Base-by-base conservation (phyloP, 192 early-diverging fungal genomes). In the Dissophora ornata region DNA sequence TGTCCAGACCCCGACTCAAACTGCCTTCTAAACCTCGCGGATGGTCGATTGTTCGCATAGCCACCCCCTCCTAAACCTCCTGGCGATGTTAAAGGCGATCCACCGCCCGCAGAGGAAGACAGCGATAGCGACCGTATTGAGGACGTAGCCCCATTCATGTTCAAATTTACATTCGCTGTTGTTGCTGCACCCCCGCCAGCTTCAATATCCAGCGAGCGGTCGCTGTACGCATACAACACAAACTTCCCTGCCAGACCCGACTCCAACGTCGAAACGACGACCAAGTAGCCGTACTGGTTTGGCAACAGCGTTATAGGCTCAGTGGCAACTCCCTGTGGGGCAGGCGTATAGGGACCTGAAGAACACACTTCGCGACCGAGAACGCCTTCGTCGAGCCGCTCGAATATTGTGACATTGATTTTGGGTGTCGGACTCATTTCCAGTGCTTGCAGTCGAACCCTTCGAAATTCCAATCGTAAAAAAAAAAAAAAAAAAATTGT, bases 391-490 rank as follows among this genome's bases (percentile, higher is more conserved):
- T 83, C 77, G 55, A 80, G 71, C 29, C 82, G 62, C 56, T 87
- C 88, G 69, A 90, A 92, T 18, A 94, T 69, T 6, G 89, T 88
- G 18, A 93, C 81, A 67, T 91, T 93, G 42, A 85, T 83, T 13
- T 88, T 83, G 10, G 93, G 93, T 36, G 85, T 83, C 9, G 87
- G 81, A 9, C 87, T 82, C 36, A 89, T 88, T 9, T 86, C 80
- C 29, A 87, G 84, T 9, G 91, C 87, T 63, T 93, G 91, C 32
- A 94, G 67, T 19, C 93, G 86, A 21, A 88, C 85, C 64, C 88
- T 90, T 33, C 30, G 11, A 33, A 1, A 26, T 5, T 21, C 4
- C 26, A 48, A 47, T 3, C 33, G 56, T 49, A 19, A 60, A 34
- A 46, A 45, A 33, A 42, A 30, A 48, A 40, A 33, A 24, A 45